Evolutionary conservation across 768 basidiomycete species (phyloP), one percentile per base, ranked within the genome.

Genomic region (Mycena galopus): DNA sequence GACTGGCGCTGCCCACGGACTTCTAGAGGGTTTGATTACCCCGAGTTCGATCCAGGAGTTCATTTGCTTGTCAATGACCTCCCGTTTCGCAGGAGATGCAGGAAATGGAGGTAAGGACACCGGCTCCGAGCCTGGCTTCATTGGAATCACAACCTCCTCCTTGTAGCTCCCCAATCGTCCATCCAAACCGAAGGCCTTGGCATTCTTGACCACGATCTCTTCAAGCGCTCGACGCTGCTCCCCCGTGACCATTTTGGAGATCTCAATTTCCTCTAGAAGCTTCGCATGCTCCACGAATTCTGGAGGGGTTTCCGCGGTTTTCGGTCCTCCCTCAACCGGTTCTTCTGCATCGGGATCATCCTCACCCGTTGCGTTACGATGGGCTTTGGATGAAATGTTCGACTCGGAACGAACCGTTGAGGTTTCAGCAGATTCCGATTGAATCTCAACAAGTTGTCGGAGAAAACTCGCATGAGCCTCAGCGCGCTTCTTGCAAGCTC

Each of bases 11-110:
- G 35, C 79, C 81, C 81, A 87, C 0, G 83, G 85, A 67, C 85
- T 85, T 0, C 68, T 57, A 0, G 84, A 85, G 0, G 79, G 80
- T 60, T 87, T 82, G 19, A 86, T 85, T 0, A 86, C 81, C 0
- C 77, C 83, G 8, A 73, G 69, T 21, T 76, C 60, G 14, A 85
- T 69, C 83, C 83, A 85, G 0, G 70, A 27, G 14, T 78, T 69
- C 17, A 81, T 66, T 51, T 81, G 80, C 51, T 77, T 73, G 55
- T 80, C 76, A 6, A 81, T n/a, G n/a, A n/a, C n/a, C n/a, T n/a
- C n/a, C n/a, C n/a, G n/a, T n/a, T 37, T 37, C 35, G 35, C 35
- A 79, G 0, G 81, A 2, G 80, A 81, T 11, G 76, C 53, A 1
- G 69, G 50, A 47, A 53, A 68, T 81, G 72, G 65, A 0, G 81